A percentile compares a stretch with the other conserved stretches of the same genome.
Conservation (phyloP, 139 green algal species). For the Klebsormidium nitens region DNA sequence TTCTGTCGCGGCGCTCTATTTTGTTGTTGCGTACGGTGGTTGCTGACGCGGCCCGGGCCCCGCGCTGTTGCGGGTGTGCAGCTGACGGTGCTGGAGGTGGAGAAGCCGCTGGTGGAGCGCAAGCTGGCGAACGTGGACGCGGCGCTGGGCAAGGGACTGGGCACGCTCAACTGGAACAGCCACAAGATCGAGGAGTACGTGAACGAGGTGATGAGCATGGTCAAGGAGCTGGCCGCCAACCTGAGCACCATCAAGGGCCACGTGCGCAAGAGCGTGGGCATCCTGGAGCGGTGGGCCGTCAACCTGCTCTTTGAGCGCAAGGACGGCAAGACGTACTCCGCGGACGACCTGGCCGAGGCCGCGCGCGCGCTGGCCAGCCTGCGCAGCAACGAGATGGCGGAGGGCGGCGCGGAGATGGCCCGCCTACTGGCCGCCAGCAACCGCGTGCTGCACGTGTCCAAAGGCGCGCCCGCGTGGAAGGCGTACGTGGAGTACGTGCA, state of each 20-base stretch:
- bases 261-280: slow-evolving; percentile 53
- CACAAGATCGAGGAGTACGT: slow-evolving; percentile 75
- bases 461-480: slow-evolving; percentile 61
- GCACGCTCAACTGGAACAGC: slow-evolving; percentile 69
- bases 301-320: slow-evolving; percentile 84
- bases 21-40: no score
- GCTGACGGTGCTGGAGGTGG: slow-evolving; percentile 60
- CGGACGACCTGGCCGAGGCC: slow-evolving; percentile 65
- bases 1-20: no score
- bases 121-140: slow-evolving; percentile 65
- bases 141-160: slow-evolving; percentile 53
- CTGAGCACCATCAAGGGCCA: slow-evolving; percentile 76
- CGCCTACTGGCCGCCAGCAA: slow-evolving; percentile 72
- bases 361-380: slow-evolving; percentile 46
- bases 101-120: slow-evolving; percentile 70
- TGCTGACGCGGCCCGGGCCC: no score
- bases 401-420: slow-evolving; percentile 70
- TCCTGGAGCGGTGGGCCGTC: slow-evolving; percentile 59
- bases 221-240: slow-evolving; percentile 63
- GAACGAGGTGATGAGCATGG: slow-evolving; percentile 61
- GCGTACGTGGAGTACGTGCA: slow-evolving; percentile 75
- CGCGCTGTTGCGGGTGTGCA: no score
- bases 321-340: slow-evolving; percentile 68
- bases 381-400: slow-evolving; percentile 57
- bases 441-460: slow-evolving; percentile 67